A percentile compares a stretch with the other conserved stretches of the same genome.
Conservation (phyloP, 257 asterid genomes). For the Sherardia arvensis region DNA sequence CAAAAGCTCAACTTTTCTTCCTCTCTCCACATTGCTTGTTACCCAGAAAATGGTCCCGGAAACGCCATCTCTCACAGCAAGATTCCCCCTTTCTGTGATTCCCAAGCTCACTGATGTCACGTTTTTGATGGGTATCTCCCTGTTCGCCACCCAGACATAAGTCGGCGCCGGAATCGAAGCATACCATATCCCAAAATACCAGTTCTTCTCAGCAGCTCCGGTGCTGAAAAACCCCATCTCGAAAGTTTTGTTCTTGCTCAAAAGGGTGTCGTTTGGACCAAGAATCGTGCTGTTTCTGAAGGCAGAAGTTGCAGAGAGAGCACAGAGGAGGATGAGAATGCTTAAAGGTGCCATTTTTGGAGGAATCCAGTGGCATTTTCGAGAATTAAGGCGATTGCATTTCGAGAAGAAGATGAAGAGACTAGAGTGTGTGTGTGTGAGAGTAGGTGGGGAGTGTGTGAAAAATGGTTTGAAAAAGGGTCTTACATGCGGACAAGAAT, state of each 20-base stretch:
- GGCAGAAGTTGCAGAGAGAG: conserved; percentile 13
- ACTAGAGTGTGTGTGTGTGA: background rate
- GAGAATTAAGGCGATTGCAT: background rate
- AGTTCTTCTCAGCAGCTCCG: conserved; percentile 23
- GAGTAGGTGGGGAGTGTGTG: conserved; percentile 13
- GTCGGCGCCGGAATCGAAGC: conserved; percentile 56
- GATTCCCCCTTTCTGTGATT: conserved; percentile 38
- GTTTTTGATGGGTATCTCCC: conserved; percentile 49
- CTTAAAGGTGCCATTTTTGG: conserved; percentile 22
- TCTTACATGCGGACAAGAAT: conserved; percentile 26
- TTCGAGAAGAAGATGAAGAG: background rate
- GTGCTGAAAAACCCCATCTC: conserved; percentile 52
- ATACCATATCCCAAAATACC: conserved; percentile 76
- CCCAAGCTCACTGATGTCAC: conserved; percentile 30
- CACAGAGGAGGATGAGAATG: conserved; percentile 15
- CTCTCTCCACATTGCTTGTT: conserved; percentile 38
- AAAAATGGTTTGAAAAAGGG: conserved; percentile 18
- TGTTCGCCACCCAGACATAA: conserved; percentile 75
- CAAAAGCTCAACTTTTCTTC: conserved; percentile 29
- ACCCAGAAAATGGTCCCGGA: conserved; percentile 39
- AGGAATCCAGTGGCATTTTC: conserved; percentile 12
- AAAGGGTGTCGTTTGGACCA: background rate
- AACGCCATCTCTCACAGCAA: conserved; percentile 33
- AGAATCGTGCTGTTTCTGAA: conserved; percentile 20
- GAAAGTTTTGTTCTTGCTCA: conserved; percentile 48